Base-by-base conservation (phyloP, 768 basidiomycete genomes). In the Podaxis pistillaris region DNA sequence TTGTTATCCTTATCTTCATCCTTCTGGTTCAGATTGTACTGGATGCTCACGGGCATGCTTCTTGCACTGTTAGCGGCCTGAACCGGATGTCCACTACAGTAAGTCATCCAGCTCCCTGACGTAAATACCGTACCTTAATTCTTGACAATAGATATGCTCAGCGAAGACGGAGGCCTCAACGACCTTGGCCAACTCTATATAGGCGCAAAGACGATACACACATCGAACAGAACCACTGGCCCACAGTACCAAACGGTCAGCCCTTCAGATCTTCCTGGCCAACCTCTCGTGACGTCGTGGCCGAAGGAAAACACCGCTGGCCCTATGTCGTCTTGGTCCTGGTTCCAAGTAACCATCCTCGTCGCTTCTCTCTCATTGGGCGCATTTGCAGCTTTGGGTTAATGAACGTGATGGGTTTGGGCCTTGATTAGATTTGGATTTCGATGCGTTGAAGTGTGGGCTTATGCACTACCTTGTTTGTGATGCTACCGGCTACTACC, bases 121-220 rank as follows among this genome's bases (percentile, higher is more conserved):
- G 12, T 40, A 11, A 36, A 38, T 15, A 37, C 12, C 56, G 11
- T 5, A 1, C n/a, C 60, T 41, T 63, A 26, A 68, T 38, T 36
- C 22, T 41, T 46, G 12, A 58, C 33, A 38, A 3, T 54, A 83
- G 82, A 81, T 67, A 72, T 84, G 61, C 68, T 84, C 38, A 69
- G 72, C 40, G 74, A 73, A 7, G 76, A 81, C 50, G 82, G 82
- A 11, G 71, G 77, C 49, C 74, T 82, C 24, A 84, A 80, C 58
- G 68, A 68, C 11, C 73, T 82, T 2, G 82, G 82, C 11, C 69
- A 82, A 64, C 66, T 80, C 4, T 84, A 84, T 62, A 71, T 78
- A 28, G 79, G 77, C 8, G 79, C 81, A n/a, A 73, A 74, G 58
- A 83, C 78, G 1, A 71, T 81, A 13, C 78, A 80, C 57, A 80